Evolutionary conservation across 1,284 basidiomycete species (phyloP), one percentile per base, ranked within the genome.

Genomic region (Ustilago cynodontis): DNA sequence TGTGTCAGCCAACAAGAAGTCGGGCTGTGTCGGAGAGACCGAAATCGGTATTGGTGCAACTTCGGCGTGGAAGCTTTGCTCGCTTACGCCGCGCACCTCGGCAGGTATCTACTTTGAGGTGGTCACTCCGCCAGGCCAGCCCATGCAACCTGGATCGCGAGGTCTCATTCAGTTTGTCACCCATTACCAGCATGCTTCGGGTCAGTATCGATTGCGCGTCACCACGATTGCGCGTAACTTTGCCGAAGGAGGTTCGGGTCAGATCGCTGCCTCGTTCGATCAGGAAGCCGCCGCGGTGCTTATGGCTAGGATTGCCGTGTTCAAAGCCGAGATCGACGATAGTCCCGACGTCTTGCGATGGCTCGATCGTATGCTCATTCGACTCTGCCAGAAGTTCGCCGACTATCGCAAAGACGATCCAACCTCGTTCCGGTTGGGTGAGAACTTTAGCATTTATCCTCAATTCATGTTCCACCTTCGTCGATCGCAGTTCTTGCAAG

Each of bases 381-480:
- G 97, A 13, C 88, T 99, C 45, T 99, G 97, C 88, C 97, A 99
- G 88, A 99, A 99, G 90, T 99, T 99, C 85, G 97, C 97, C 64
- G 95, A 98, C 86, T 99, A 99, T 86, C 89, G 95, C 83, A 99
- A 99, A 88, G 97, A 99, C 87, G 97, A 99, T 85, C 94, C 96
- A 4, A 91, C 92, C 56, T 94, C 92, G 86, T 99, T 99, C 90
- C 90, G 95, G 76, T 89, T 99, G 77, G 90, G 91, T 70, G 95
- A 98, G 83, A 96, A 96, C 87, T 99, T 99, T 87, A 94, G 93
- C 86, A 99, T 99, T 84, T 99, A 99, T 87, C 97, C 97, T 35
- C 97, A 99, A 87, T 99, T 99, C 89, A 99, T 99, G 97, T 99
- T 99, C 92, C 97, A 99, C 87, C 88, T 99, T 71, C 90, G 97